Evolutionary conservation across 345 rosid genomes (phyloP), one percentile per base, ranked within the genome.

Genomic region (Combretum micranthum): DNA sequence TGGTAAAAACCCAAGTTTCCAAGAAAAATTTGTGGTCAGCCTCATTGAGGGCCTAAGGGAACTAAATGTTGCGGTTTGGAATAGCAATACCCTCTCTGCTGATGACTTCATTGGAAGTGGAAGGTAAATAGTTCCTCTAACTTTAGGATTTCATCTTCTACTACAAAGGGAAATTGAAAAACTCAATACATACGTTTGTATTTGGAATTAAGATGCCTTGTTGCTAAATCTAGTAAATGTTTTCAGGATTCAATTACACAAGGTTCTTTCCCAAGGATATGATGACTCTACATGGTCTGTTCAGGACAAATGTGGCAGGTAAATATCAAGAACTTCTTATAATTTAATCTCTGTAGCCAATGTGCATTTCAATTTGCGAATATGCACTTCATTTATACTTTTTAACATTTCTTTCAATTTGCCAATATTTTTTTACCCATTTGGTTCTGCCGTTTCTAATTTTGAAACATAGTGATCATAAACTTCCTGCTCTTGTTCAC

Each of bases 41-140:
- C 77, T 77, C 13, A 64, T 77, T 53, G 86, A 81, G 66, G 86
- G 86, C 26, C 73, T 81, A 2, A 56, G 67, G 12, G 83, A 81
- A 55, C 43, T 81, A 56, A 64, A 55, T 37, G 69, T 73, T 43
- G 22, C 20, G 17, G 81, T 81, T 8, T 80, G 85, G 85, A 77
- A 80, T 39, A 72, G 62, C 65, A 65, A 57, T 76, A 64, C 85
- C 47, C 56, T 80, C 46, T 37, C 62, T 11, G 59, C 72, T 23
- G 82, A 80, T 74, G 85, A 80, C 17, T 60, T 63, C 62, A 74
- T 80, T 39, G 85, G 82, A 61, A 69, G 42, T 53, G 80, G 80
- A 64, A 80, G 74, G 85, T 80, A 66, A 48, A 19, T 48, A 46
- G 8, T 18, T 23, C 44, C 21, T 22, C 60, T 16, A 15, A 13